Base-by-base conservation (phyloP, 805 yeast genomes). In the Dipodascus albidus region DNA sequence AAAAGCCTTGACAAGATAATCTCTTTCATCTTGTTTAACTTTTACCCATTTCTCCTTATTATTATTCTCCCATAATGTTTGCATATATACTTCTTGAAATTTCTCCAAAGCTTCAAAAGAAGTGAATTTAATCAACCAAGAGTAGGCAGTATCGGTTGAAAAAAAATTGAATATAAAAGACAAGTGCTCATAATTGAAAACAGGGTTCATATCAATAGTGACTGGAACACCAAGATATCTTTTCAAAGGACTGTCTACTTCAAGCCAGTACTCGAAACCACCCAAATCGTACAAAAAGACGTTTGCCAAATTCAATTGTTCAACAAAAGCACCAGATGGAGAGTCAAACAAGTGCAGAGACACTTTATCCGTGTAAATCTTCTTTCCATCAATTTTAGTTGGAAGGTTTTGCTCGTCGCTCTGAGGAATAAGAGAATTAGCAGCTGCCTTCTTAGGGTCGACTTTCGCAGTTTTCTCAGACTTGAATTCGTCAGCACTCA, bases 121-220 rank as follows among this genome's bases (percentile, higher is more conserved):
- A 0, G 58, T 57, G 61, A 88, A 87, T 59, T 74, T 78, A 41
- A 86, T 60, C 58, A 86, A 72, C 76, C 84, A 85, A 1, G 95
- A 82, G 23, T 74, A 70, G 0, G 81, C 76, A 0, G 64, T 60
- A 1, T 66, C 64, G 48, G 61, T 66, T 2, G 68, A 59, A 23
- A 67, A 69, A 57, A 78, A 74, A 64, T 85, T 84, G 74, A 87
- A 88, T 14, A 84, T 75, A 59, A 88, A 84, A 1, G 86, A 74
- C 14, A 66, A 58, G 31, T 75, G 69, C 55, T 76, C 80, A 56
- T 72, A 74, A 62, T 82, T 80, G 63, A 86, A 82, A n/a, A 77
- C 73, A 1, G 93, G 87, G 61, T 77, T 81, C 67, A 87, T 69
- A 24, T 74, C 73, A 11, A 78, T 73, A 9, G 71, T 63, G 21